Evolutionary conservation across 2,329 filamentous ascomycete genomes (phyloP).

Genomic region (Penicillium oxalicum): DNA sequence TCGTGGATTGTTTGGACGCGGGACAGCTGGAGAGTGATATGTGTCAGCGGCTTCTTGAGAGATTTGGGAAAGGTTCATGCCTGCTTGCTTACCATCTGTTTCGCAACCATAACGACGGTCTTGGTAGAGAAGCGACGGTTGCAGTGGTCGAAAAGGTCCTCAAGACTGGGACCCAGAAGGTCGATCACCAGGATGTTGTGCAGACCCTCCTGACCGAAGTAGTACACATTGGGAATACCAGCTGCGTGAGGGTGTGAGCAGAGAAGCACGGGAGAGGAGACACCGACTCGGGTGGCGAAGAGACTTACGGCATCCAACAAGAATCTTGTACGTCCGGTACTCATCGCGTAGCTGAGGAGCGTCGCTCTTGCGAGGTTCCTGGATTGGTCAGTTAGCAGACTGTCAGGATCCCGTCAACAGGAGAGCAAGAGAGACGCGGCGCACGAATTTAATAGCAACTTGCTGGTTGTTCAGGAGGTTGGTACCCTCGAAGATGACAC

Average conservation of each 20-base stretch:
- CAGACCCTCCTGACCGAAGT: conserved; percentile 95
- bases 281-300: not conserved
- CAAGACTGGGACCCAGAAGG: conserved; percentile 85
- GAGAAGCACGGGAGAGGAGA: not conserved
- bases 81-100: conserved; percentile 74
- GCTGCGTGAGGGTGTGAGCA: conserved; percentile 52
- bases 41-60: not conserved
- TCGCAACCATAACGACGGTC: conserved; percentile 98
- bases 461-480: conserved; percentile 99
- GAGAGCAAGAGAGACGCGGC: conserved; percentile 35
- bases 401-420: not conserved
- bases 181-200: conserved; percentile 99
- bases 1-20: conserved; percentile 93
- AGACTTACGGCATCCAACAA: conserved; percentile 94
- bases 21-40: conserved; percentile 52
- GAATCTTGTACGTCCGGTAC: conserved; percentile 98
- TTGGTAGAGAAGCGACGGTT: conserved; percentile 92
- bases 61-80: not conserved
- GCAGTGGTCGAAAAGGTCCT: conserved; percentile 97
- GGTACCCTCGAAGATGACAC: conserved; percentile 97
- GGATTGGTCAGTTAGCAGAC: conserved; percentile 20
- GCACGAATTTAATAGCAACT: conserved; percentile 97
- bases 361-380: conserved; percentile 98
- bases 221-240: conserved; percentile 98
- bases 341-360: conserved; percentile 96